A percentile compares a stretch with the other conserved stretches of the same genome.
Evolutionary conservation across 2,329 filamentous ascomycete genomes (phyloP).

Genomic region (Myriosclerotinia scirpicola): DNA sequence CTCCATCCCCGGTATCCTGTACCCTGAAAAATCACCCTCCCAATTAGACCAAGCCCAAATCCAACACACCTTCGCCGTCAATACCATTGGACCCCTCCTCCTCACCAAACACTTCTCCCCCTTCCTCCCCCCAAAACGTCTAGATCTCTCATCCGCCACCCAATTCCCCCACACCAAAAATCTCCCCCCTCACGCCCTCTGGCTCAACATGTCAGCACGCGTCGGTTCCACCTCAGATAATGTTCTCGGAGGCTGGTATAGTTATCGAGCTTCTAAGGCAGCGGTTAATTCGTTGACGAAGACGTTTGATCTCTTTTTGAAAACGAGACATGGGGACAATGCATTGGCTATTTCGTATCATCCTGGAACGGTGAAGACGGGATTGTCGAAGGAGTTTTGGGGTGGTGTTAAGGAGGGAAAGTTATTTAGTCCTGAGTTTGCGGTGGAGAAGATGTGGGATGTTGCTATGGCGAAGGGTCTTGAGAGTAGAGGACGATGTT

Average conservation of each 20-base stretch:
- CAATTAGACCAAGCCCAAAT: constrained; percentile 63
- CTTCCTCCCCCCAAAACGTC: constrained; percentile 64
- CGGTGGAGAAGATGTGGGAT: constrained; percentile 62
- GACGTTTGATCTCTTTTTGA: constrained; percentile 68
- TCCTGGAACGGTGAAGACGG: constrained; percentile 78
- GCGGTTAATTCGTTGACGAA: constrained; percentile 70
- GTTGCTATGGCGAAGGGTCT: constrained; percentile 53
- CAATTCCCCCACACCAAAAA: constrained; percentile 32
- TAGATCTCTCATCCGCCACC: constrained; percentile 38
- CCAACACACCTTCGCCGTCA: constrained; percentile 70
- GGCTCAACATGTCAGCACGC: constrained; percentile 75
- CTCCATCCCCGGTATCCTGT: constrained; percentile 68
- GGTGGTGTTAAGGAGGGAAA: constrained; percentile 57
- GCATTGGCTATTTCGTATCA: constrained; percentile 71
- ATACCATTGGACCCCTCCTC: constrained; percentile 71
- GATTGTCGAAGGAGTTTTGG: constrained; percentile 73
- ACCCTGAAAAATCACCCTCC: constrained; percentile 67
- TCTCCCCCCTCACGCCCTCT: constrained; percentile 58
- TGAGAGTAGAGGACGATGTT: constrained; percentile 61
- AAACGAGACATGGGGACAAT: constrained; percentile 55
- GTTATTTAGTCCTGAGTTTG: constrained; percentile 65
- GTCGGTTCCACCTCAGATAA: constrained; percentile 77
- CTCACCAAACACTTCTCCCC: constrained; percentile 72
- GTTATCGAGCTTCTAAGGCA: constrained; percentile 74
- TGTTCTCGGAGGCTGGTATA: constrained; percentile 75